Evolutionary conservation across 2,329 filamentous ascomycete species (phyloP).

Genomic region (Didymella arachidicola): DNA sequence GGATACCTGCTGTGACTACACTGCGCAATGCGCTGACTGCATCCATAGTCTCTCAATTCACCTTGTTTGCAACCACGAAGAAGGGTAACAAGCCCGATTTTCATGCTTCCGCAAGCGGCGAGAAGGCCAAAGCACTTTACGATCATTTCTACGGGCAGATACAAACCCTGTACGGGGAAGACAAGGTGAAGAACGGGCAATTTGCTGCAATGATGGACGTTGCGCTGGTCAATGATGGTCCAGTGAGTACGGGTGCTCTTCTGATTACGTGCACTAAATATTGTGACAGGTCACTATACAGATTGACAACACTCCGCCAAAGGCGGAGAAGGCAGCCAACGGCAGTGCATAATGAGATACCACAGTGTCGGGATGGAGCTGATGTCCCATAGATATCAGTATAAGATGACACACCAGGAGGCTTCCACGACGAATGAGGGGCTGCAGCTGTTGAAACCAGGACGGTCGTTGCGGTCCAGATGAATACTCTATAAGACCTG

Average conservation of each 20-base stretch:
- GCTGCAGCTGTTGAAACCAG: not conserved
- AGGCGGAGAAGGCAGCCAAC: slow-evolving; percentile 48
- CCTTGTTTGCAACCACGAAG: slow-evolving; percentile 88
- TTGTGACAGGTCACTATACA: slow-evolving; percentile 57
- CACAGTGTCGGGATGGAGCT: slow-evolving; percentile 52
- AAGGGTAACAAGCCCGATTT: slow-evolving; percentile 97
- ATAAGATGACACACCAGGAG: not conserved
- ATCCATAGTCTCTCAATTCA: slow-evolving; percentile 88
- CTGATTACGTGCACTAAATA: slow-evolving; percentile 5
- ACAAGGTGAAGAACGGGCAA: slow-evolving; percentile 89
- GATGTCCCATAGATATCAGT: not conserved
- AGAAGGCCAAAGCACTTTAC: slow-evolving; percentile 82
- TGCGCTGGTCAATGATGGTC: slow-evolving; percentile 84
- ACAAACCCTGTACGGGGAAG: slow-evolving; percentile 71
- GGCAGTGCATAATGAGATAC: slow-evolving; percentile 32
- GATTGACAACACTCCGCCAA: slow-evolving; percentile 57
- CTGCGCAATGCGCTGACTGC: not conserved
- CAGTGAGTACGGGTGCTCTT: slow-evolving; percentile 67
- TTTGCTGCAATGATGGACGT: slow-evolving; percentile 99
- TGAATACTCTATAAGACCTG: not conserved
- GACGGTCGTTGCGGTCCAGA: not conserved
- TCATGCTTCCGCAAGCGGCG: slow-evolving; percentile 81
- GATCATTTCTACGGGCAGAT: slow-evolving; percentile 82
- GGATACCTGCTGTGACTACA: no score
- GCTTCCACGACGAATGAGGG: not conserved